phyloP scores from a whole-genome alignment of 164 flowering plant species.

The Magnolia changhungtana region DNA sequence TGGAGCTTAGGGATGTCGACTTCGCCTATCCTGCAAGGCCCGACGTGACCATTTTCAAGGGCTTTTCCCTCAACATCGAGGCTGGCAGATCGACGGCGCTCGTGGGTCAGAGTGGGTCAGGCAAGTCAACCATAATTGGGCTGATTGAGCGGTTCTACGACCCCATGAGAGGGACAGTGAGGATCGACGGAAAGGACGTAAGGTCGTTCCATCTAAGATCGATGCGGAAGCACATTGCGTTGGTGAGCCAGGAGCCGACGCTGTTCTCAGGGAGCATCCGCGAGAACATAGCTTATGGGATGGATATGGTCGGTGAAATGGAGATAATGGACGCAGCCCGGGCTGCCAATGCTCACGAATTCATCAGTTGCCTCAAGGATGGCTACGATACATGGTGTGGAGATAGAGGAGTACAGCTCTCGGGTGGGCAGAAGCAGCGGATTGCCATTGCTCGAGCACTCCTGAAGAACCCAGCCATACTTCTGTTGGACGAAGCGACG shows the following conservation, averaged over 20 bases:
- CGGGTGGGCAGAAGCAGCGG: slow-evolving; percentile 48
- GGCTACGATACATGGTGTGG: slow-evolving; percentile 48
- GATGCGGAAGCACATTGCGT: slow-evolving; percentile 36
- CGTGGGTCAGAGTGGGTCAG: slow-evolving; percentile 51
- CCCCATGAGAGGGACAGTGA: slow-evolving; percentile 31
- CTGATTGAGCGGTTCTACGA: slow-evolving; percentile 45
- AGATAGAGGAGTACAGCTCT: slow-evolving; percentile 41
- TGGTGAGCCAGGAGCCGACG: slow-evolving; percentile 46
- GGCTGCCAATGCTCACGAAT: slow-evolving; percentile 44
- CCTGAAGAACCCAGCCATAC: slow-evolving; percentile 31
- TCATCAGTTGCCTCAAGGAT: slow-evolving; percentile 34
- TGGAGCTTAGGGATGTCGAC: slow-evolving; percentile 33
- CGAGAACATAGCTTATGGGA: slow-evolving; percentile 41
- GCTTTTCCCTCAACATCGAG: slow-evolving; percentile 34
- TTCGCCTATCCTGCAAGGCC: slow-evolving; percentile 50
- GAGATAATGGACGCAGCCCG: slow-evolving; percentile 35
- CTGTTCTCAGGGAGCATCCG: slow-evolving; percentile 37
- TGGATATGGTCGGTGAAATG: slow-evolving; percentile 17
- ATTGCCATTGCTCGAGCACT: slow-evolving; percentile 48
- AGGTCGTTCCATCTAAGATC: slow-evolving; percentile 30
- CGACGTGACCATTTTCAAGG: slow-evolving; percentile 31
- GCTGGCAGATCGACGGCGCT: slow-evolving; percentile 47
- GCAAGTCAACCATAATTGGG: slow-evolving; percentile 42
- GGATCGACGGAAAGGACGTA: slow-evolving; percentile 36
- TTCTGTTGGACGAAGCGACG: slow-evolving; percentile 42